These are phyloP conservation scores for Periconia digitata DNA, from an alignment of 2,329 filamentous ascomycete genomes.

Conservation along the genomic window DNA sequence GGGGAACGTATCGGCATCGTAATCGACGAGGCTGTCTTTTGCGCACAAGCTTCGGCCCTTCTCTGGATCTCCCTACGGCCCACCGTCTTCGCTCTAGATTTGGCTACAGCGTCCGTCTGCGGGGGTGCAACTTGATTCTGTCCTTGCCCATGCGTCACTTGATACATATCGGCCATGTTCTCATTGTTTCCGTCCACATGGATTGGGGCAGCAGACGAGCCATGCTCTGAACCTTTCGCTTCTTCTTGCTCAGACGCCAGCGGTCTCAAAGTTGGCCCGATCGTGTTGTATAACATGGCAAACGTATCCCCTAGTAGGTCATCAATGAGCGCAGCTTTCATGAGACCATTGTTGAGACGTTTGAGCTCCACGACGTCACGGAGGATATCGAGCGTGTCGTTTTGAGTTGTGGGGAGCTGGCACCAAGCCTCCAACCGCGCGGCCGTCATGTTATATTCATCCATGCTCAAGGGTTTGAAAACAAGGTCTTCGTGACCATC, in stretches of 20 bases:
- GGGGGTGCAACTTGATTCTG: slow-evolving; percentile 8
- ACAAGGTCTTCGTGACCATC: slow-evolving; percentile 65
- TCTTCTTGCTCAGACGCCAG: slow-evolving; percentile 47
- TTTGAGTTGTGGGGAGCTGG: slow-evolving; percentile 50
- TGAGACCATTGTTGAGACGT: slow-evolving; percentile 80
- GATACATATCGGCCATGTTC: slow-evolving; percentile 26
- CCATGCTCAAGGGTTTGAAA: slow-evolving; percentile 65
- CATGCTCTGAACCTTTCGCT: slow-evolving; percentile 22
- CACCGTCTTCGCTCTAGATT: slow-evolving; percentile 57
- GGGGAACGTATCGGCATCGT: slow-evolving; percentile 40
- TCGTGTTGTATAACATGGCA: slow-evolving; percentile 69
- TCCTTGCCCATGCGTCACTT: slow-evolving; percentile 19
- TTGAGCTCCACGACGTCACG: slow-evolving; percentile 70
- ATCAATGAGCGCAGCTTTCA: slow-evolving; percentile 84
- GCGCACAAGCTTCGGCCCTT: slow-evolving; percentile 59
- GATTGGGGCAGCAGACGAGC: slow-evolving; percentile 35
- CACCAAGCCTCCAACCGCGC: slow-evolving; percentile 62
- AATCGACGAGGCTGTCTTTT: slow-evolving; percentile 37
- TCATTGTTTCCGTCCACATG: slow-evolving; percentile 33
- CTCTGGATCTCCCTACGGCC: slow-evolving; percentile 61
- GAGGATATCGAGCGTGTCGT: slow-evolving; percentile 61
- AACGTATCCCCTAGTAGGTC: slow-evolving; percentile 94
- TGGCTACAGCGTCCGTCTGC: slow-evolving; percentile 22
- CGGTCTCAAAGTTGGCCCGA: slow-evolving; percentile 61
- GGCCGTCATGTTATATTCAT: slow-evolving; percentile 64